phyloP scores from a whole-genome alignment of 2,329 filamentous ascomycete species.

The Fusarium albidum region DNA sequence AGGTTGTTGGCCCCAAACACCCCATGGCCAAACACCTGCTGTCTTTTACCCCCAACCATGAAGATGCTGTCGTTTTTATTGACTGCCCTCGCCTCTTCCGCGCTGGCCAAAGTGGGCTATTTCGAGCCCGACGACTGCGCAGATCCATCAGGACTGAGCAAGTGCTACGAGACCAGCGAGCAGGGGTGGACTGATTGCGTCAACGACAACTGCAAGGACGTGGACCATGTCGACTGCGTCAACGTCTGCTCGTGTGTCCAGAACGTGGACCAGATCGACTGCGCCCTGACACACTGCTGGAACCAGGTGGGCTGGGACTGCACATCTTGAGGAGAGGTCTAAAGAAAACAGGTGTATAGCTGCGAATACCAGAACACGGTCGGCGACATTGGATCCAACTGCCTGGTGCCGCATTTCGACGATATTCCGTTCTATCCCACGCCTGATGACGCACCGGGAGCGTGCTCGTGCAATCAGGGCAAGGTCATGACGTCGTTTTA shows the following conservation, averaged over 20 bases:
- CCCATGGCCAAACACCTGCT: too few relatives aligned
- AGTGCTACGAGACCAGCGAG: slow-evolving; percentile 4
- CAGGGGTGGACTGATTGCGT: slow-evolving; percentile 2
- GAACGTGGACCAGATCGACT: slow-evolving; percentile 7
- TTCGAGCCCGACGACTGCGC: slow-evolving; percentile 1
- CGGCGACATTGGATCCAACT: neutral
- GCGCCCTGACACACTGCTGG: slow-evolving; percentile 12
- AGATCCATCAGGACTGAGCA: slow-evolving; percentile 4
- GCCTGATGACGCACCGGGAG: slow-evolving; percentile 1
- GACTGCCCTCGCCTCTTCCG: too few relatives aligned
- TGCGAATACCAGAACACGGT: slow-evolving; percentile 13
- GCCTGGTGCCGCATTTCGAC: neutral
- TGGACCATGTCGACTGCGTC: slow-evolving; percentile 2
- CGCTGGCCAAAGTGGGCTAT: slow-evolving; percentile 5
- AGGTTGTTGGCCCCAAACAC: too few relatives aligned
- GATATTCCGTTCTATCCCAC: slow-evolving; percentile 8
- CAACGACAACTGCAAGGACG: slow-evolving; percentile 1
- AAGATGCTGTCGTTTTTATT: too few relatives aligned
- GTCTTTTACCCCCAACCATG: too few relatives aligned
- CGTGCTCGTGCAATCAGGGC: slow-evolving; percentile 11
- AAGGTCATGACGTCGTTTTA: slow-evolving; percentile 1
- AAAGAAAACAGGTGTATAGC: slow-evolving; percentile 4
- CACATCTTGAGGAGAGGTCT: neutral
- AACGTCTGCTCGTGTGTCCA: slow-evolving; percentile 5
- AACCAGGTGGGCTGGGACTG: neutral